These are phyloP conservation scores for Aspergillus pseudonomiae DNA, from an alignment of 2,329 filamentous ascomycete genomes.

Conservation along the genomic window DNA sequence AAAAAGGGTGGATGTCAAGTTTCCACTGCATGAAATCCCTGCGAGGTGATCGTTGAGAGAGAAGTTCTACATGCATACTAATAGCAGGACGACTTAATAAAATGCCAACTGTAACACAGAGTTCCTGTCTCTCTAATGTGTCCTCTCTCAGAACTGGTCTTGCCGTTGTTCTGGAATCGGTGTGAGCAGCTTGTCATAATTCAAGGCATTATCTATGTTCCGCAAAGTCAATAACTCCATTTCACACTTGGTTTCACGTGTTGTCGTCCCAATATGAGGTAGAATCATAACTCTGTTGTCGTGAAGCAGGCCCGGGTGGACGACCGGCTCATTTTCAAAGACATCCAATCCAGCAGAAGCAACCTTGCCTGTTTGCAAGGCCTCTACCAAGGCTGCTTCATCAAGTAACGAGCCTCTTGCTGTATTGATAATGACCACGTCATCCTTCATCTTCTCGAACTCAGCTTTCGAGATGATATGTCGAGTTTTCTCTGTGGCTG, in stretches of 20 bases:
- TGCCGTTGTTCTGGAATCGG: not conserved
- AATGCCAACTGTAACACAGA: not conserved
- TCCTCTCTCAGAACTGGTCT: not conserved
- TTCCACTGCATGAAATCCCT: no score
- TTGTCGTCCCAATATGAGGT: not conserved
- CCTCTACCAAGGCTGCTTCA: slow-evolving; percentile 6
- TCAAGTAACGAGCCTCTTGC: slow-evolving; percentile 35
- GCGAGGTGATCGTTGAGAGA: no score
- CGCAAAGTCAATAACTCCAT: not conserved
- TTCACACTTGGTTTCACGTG: not conserved
- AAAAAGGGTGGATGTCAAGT: no score
- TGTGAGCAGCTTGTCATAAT: not conserved
- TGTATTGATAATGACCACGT: slow-evolving; percentile 40
- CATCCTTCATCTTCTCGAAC: slow-evolving; percentile 35
- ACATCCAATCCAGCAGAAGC: not conserved
- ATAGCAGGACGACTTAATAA: no score
- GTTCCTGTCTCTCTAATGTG: not conserved
- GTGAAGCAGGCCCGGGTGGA: not conserved
- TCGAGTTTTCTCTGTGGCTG: not conserved
- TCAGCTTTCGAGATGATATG: not conserved
- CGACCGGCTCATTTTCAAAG: not conserved
- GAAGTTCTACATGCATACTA: no score
- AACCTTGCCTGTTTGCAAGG: not conserved
- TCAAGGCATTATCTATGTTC: not conserved
- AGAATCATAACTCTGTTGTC: not conserved